These are phyloP conservation scores for Globisporangium rhizosaccharum DNA, from an alignment of 352 stramenopile species.

Conservation along the genomic window DNA sequence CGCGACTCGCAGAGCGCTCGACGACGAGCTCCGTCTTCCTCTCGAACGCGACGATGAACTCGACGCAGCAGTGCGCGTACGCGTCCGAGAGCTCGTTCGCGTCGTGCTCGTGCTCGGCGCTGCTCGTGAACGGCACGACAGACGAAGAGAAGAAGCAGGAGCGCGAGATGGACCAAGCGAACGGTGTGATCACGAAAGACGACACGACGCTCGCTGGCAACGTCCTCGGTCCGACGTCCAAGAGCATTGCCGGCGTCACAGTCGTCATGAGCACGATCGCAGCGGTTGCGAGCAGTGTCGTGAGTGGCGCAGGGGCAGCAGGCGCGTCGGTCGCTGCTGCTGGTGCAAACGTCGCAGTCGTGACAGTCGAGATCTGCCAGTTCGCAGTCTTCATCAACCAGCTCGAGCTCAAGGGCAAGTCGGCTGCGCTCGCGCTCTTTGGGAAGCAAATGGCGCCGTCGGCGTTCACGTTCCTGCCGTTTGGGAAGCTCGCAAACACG, in stretches of 20 bases:
- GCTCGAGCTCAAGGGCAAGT: constrained; percentile 68
- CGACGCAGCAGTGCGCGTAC: constrained; percentile 57
- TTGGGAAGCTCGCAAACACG: constrained; percentile 42
- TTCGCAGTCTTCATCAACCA: constrained; percentile 77
- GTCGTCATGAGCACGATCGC: constrained; percentile 65
- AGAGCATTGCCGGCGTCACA: constrained; percentile 64
- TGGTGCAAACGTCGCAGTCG: constrained; percentile 59
- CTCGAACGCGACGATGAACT: constrained; percentile 57
- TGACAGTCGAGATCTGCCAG: constrained; percentile 75
- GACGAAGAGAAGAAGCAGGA: constrained; percentile 60
- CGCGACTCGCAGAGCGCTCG: constrained; percentile 29
- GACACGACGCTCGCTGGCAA: constrained; percentile 46
- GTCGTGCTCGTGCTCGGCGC: constrained; percentile 58
- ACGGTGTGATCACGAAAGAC: constrained; percentile 64
- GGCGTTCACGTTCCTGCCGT: constrained; percentile 74
- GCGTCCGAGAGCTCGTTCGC: constrained; percentile 59
- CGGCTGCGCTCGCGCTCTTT: constrained; percentile 56
- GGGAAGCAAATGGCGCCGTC: constrained; percentile 71
- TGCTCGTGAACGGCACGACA: constrained; percentile 39
- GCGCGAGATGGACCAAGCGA: constrained; percentile 30
- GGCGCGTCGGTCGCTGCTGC: constrained; percentile 45
- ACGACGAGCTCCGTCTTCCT: constrained; percentile 39
- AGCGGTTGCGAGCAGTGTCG: constrained; percentile 61
- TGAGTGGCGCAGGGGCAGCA: constrained; percentile 29
- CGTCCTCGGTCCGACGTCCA: constrained; percentile 58